A percentile compares a stretch with the other conserved stretches of the same genome.
Evolutionary conservation across 2,329 filamentous ascomycete genomes (phyloP).

Genomic region (Zalaria obscura): DNA sequence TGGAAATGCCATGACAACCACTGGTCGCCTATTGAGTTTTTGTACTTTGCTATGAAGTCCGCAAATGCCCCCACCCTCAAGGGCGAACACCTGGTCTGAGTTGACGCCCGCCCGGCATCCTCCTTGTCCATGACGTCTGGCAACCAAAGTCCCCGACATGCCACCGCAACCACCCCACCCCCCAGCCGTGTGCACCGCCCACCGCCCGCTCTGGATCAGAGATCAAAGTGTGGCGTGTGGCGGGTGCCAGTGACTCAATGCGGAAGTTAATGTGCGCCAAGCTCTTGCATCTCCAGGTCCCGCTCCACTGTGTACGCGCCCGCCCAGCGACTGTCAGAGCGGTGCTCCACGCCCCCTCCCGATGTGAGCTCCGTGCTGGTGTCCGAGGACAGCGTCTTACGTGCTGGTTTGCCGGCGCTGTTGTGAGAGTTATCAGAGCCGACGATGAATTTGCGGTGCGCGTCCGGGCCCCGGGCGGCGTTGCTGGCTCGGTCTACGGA

Average conservation of each 20-base stretch:
- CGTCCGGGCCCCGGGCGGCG: conserved; percentile 5
- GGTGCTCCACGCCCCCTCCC: background rate
- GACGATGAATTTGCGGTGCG: conserved; percentile 7
- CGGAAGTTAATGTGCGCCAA: background rate
- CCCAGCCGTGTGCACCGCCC: too few species aligned
- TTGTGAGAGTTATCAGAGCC: conserved; percentile 1
- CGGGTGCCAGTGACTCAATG: background rate
- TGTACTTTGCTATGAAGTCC: too few species aligned
- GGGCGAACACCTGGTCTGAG: too few species aligned
- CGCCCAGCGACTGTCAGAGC: background rate
- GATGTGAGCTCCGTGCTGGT: background rate
- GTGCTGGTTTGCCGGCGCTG: background rate
- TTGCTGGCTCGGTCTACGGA: conserved; percentile 11
- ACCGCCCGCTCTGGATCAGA: too few species aligned
- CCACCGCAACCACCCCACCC: too few species aligned
- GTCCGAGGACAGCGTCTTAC: background rate
- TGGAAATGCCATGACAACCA: too few species aligned
- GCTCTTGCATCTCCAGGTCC: conserved; percentile 8
- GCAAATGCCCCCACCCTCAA: too few species aligned
- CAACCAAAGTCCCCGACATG: too few species aligned
- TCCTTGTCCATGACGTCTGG: too few species aligned
- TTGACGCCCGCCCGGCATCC: too few species aligned
- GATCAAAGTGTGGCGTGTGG: too few species aligned
- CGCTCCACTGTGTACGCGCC: conserved; percentile 1
- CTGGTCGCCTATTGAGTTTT: too few species aligned